phyloP scores from a whole-genome alignment of 2,329 filamentous ascomycete genomes.

The Rhinocladiella mackenziei region DNA sequence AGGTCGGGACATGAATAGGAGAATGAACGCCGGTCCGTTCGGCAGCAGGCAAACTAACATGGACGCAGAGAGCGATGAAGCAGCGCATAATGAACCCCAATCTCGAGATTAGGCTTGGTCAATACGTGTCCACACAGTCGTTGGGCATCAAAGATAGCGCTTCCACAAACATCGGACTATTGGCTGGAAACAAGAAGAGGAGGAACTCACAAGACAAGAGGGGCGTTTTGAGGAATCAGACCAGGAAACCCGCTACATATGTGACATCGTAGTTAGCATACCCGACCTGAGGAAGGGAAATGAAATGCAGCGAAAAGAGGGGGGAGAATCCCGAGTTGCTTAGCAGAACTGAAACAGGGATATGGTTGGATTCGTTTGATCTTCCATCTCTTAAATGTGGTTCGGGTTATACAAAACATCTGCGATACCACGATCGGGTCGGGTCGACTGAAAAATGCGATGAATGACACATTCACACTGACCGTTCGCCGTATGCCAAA shows the following conservation, averaged over 20 bases:
- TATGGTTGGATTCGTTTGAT: neutral
- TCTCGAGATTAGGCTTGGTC: too few species aligned
- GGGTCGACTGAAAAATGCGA: too few species aligned
- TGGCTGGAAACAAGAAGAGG: slow-evolving; percentile 16
- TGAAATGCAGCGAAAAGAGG: too few species aligned
- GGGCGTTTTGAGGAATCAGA: slow-evolving; percentile 70
- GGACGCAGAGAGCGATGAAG: too few species aligned
- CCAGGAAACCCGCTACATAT: slow-evolving; percentile 67
- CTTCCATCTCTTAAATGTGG: neutral
- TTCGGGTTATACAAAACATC: too few species aligned
- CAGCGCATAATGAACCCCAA: too few species aligned
- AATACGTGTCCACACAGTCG: too few species aligned
- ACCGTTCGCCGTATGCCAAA: slow-evolving; percentile 40
- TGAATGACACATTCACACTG: slow-evolving; percentile 33
- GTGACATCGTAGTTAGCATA: slow-evolving; percentile 15
- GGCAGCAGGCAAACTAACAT: too few species aligned
- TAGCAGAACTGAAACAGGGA: neutral
- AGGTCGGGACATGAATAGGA: neutral
- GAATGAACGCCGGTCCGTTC: too few species aligned
- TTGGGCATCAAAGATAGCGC: neutral
- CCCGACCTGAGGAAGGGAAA: too few species aligned
- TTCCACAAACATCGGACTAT: slow-evolving; percentile 9
- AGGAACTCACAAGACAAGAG: slow-evolving; percentile 72
- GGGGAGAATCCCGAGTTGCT: too few species aligned
- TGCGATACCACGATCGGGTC: too few species aligned